These are phyloP conservation scores for Cyamopsis tetragonoloba DNA, from an alignment of 306 rosid species.

Conservation along the genomic window DNA sequence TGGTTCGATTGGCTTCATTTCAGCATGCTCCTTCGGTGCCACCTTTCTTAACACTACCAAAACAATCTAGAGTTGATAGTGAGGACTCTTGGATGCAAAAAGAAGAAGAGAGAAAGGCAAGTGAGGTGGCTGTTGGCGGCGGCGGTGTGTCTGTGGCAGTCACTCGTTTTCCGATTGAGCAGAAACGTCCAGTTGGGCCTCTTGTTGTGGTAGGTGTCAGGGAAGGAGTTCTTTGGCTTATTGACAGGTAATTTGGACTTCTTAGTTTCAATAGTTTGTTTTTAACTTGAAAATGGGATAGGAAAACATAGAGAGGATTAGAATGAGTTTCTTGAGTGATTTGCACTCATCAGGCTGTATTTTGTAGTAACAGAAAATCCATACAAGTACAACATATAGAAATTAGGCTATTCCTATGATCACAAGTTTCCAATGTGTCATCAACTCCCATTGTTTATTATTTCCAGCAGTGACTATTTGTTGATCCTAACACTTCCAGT, in stretches of 20 bases:
- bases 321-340: background rate
- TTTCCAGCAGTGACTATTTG: conserved; percentile 13
- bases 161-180: conserved; percentile 92
- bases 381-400: background rate
- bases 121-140: conserved; percentile 98
- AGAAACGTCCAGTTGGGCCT: conserved; percentile 97
- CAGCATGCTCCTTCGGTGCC: conserved; percentile 99
- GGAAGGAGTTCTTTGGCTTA: conserved; percentile 99
- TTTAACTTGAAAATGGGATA: background rate
- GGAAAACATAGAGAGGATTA: conserved; percentile 1
- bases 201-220: conserved; percentile 89
- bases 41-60: conserved; percentile 74
- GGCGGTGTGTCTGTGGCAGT: conserved; percentile 97
- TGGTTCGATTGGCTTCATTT: conserved; percentile 96
- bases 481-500: background rate
- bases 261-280: conserved; percentile 6
- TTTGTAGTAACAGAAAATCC: background rate
- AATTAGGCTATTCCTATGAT: background rate
- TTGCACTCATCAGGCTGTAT: background rate
- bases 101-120: conserved; percentile 74
- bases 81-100: conserved; percentile 54
- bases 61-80: conserved; percentile 68
- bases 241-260: conserved; percentile 72
- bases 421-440: background rate
- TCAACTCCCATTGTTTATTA: background rate